These are phyloP conservation scores for Calonectria leucothoes DNA, from an alignment of 2,329 filamentous ascomycete genomes.

Conservation along the genomic window DNA sequence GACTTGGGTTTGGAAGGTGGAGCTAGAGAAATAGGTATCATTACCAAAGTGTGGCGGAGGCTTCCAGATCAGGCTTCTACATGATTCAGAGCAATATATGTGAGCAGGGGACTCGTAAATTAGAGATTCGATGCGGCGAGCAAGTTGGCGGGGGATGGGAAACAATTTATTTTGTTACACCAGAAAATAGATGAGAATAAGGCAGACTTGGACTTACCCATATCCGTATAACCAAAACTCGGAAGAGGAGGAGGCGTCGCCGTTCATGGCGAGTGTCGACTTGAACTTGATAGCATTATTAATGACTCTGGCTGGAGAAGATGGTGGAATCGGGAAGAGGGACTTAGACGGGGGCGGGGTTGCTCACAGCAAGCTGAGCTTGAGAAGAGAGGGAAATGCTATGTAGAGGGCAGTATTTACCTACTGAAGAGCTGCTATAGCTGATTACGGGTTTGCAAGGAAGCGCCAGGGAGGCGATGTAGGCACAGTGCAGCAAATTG, in stretches of 20 bases:
- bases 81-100: background rate
- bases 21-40: slow-evolving; percentile 8
- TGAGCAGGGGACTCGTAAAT: slow-evolving; percentile 16
- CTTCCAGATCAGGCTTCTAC: slow-evolving; percentile 94
- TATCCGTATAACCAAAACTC: slow-evolving; percentile 99
- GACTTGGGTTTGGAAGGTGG: background rate
- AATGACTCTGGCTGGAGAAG: slow-evolving; percentile 23
- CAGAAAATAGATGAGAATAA: background rate
- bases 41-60: slow-evolving; percentile 95
- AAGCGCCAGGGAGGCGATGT: too few relatives aligned
- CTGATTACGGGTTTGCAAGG: background rate
- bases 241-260: slow-evolving; percentile 49
- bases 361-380: background rate
- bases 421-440: background rate
- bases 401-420: background rate
- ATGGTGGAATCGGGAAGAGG: background rate
- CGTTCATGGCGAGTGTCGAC: slow-evolving; percentile 49
- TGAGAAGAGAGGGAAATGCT: background rate
- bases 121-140: background rate
- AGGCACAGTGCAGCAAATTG: background rate
- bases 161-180: background rate
- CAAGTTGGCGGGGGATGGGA: background rate
- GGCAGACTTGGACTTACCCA: slow-evolving; percentile 69
- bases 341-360: slow-evolving; percentile 1
- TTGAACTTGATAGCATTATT: slow-evolving; percentile 24